Conservation (phyloP, 371 early-diverging fungal genomes). For the Apophysomyces ossiformis region DNA sequence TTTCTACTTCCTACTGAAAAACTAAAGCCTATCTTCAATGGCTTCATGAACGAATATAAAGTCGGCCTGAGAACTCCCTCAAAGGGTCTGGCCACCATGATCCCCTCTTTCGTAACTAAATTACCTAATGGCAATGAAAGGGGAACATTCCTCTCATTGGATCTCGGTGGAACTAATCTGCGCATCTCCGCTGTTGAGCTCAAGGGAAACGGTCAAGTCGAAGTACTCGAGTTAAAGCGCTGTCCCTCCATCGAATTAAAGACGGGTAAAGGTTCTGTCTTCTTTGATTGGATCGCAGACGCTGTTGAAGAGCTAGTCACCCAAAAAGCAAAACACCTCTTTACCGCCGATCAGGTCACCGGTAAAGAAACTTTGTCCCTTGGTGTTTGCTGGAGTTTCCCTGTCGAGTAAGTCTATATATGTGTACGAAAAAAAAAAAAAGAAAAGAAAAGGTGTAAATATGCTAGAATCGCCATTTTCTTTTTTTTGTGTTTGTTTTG, state of each 20-base stretch:
- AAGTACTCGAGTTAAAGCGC: conserved; percentile 79
- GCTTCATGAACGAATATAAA: conserved; percentile 48
- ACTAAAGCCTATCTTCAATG: conserved; percentile 55
- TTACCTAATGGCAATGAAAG: conserved; percentile 86
- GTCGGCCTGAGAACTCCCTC: conserved; percentile 46
- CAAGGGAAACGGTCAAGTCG: conserved; percentile 71
- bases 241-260: conserved; percentile 49
- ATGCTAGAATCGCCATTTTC: background rate
- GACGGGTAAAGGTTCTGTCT: conserved; percentile 63
- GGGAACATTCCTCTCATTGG: conserved; percentile 87
- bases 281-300: conserved; percentile 94
- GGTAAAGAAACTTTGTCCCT: conserved; percentile 48
- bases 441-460: background rate
- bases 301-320: conserved; percentile 42
- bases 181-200: conserved; percentile 83
- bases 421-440: too few species aligned
- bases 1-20: conserved; percentile 47
- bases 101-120: conserved; percentile 86
- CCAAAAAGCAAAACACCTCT: conserved; percentile 33
- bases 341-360: conserved; percentile 28
- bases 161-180: conserved; percentile 93
- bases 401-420: conserved; percentile 44
- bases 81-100: conserved; percentile 62
- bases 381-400: conserved; percentile 58
- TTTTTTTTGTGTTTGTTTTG: background rate